Conservation (phyloP, 2,329 filamentous ascomycete genomes). For the Phyllosticta paracitricarpa region DNA sequence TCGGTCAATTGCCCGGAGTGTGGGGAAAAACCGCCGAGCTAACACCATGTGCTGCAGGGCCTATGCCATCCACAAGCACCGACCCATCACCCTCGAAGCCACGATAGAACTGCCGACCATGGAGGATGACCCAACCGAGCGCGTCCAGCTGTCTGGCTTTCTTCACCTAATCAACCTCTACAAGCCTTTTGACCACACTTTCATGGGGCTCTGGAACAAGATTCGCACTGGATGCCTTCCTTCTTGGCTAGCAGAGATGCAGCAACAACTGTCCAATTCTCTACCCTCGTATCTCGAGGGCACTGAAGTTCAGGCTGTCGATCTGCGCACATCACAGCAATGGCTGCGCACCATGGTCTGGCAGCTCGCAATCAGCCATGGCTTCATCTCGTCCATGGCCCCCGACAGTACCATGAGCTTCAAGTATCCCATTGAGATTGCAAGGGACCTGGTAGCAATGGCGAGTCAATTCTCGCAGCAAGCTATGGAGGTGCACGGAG, state of each 20-base stretch:
- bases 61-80: conserved; percentile 54
- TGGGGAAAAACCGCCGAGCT: conserved; percentile 10
- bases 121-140: conserved; percentile 43
- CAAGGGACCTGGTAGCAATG: conserved; percentile 49
- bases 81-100: conserved; percentile 51
- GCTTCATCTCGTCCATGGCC: conserved; percentile 50
- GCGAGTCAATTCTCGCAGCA: conserved; percentile 62
- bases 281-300: conserved; percentile 47
- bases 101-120: conserved; percentile 46
- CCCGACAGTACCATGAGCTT: conserved; percentile 52
- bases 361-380: conserved; percentile 59
- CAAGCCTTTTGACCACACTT: conserved; percentile 53
- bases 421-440: conserved; percentile 52
- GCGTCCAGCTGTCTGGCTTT: conserved; percentile 48
- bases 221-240: conserved; percentile 36
- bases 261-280: conserved; percentile 42
- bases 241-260: conserved; percentile 37
- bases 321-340: conserved; percentile 59
- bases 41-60: conserved; percentile 34
- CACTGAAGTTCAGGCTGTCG: conserved; percentile 58
- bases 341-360: conserved; percentile 64
- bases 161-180: conserved; percentile 52
- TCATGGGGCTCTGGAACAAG: conserved; percentile 56
- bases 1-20: conserved; percentile 17
- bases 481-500: conserved; percentile 64